Evolutionary conservation across 441 rosid species (phyloP).

Genomic region (Kokia cookei): DNA sequence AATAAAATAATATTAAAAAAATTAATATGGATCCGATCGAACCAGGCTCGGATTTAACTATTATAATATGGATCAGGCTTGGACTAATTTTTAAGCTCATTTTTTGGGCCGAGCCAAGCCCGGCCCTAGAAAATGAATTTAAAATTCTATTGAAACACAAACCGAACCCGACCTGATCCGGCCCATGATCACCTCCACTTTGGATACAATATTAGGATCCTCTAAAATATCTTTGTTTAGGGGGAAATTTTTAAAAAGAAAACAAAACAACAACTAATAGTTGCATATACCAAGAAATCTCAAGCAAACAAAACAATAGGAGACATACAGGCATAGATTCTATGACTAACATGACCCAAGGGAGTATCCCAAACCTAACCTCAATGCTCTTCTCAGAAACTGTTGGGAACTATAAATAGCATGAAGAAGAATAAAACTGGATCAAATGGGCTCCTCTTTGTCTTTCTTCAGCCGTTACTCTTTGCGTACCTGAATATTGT

Average conservation of each 20-base stretch:
- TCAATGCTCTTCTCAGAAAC: not conserved
- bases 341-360: not conserved
- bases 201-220: not conserved
- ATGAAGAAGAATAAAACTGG: not conserved
- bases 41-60: no score
- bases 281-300: not conserved
- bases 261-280: not conserved
- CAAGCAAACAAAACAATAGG: not conserved
- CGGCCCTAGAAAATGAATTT: no score
- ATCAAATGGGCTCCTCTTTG: not conserved
- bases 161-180: no score
- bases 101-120: no score
- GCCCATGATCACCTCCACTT: no score
- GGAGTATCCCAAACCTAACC: not conserved
- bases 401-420: not conserved
- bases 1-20: no score
- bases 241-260: not conserved
- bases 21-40: no score
- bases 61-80: no score
- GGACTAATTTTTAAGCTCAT: no score
- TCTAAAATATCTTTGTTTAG: not conserved
- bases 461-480: slow-evolving; percentile 28
- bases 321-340: not conserved
- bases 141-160: no score
- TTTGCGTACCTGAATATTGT: slow-evolving; percentile 90